Evolutionary conservation across 306 rosid genomes (phyloP), one percentile per base, ranked within the genome.

Genomic region (Cicer judaicum): DNA sequence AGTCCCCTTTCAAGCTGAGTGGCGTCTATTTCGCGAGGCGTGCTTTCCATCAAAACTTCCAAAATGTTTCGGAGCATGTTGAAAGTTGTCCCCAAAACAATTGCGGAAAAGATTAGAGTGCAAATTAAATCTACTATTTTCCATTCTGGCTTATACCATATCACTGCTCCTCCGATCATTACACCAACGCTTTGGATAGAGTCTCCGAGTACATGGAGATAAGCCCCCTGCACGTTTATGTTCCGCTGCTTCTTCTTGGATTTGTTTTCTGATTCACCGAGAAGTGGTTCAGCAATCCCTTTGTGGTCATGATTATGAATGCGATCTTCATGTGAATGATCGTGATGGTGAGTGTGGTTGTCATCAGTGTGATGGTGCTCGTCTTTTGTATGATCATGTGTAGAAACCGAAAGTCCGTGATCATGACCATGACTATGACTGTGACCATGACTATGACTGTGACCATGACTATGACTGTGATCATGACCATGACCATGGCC

Each of bases 171-270:
- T 5, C 93, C 96, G 1, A 90, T 90, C 96, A 90, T 90, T 36
- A 90, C 96, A 42, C 96, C 93, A 6, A 90, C 52, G 73, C 96
- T 90, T 63, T 90, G 96, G 68, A 86, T 46, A 1, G 85, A 88
- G 85, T 90, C 96, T 60, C 96, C 93, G 12, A 90, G 93, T 13
- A 90, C 96, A 55, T 90, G 93, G 64, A 90, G 96, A 84, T 88
- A 90, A 42, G 96, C 96, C 39, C 96, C 93, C 64, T 82, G 88
- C 34, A 90, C 84, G 46, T 90, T 90, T 76, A 90, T 80, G 84
- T 86, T 88, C 73, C 74, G 2, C 39, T 70, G 69, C 68, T 48
- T 78, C 86, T 83, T 79, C 73, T 69, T 78, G 1, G 63, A 7
- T 49, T 10, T 69, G 7, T 24, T 70, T 57, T 84, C 48, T 69